Conservation (phyloP, 805 yeast species). For the Clavispora santaluciae region DNA sequence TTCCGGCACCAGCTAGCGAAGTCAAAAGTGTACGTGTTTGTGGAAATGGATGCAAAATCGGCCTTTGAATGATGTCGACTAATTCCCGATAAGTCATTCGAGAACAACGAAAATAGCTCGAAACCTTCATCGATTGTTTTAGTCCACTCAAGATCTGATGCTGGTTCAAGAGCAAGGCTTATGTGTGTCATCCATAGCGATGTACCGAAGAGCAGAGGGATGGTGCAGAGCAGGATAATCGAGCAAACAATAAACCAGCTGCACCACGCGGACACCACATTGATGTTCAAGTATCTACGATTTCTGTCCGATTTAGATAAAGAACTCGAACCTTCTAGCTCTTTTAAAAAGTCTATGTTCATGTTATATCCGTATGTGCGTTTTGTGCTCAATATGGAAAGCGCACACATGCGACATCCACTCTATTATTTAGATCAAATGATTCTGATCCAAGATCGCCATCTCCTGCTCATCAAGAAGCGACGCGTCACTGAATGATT, state of each 20-base stretch:
- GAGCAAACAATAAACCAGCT: conserved; percentile 7
- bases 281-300: neutral
- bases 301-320: neutral
- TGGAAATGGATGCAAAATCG: conserved; percentile 14
- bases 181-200: conserved; percentile 33
- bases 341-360: neutral
- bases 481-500: conserved; percentile 1
- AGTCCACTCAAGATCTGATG: conserved; percentile 31
- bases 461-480: conserved; percentile 13
- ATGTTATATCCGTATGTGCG: neutral
- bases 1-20: conserved; percentile 47
- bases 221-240: conserved; percentile 7
- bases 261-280: conserved; percentile 2
- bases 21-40: conserved; percentile 40
- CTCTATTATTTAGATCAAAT: conserved; percentile 8
- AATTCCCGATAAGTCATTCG: conserved; percentile 34
- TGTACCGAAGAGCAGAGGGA: conserved; percentile 9
- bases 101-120: conserved; percentile 40
- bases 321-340: neutral
- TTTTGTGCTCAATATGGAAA: neutral
- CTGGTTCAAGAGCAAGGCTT: conserved; percentile 33
- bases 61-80: conserved; percentile 4
- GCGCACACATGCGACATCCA: neutral
- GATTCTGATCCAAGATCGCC: conserved; percentile 8
- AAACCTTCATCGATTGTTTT: conserved; percentile 36